These are phyloP conservation scores for Cyanidium caldarium DNA, from an alignment of 23 red algal species.

Conservation along the genomic window DNA sequence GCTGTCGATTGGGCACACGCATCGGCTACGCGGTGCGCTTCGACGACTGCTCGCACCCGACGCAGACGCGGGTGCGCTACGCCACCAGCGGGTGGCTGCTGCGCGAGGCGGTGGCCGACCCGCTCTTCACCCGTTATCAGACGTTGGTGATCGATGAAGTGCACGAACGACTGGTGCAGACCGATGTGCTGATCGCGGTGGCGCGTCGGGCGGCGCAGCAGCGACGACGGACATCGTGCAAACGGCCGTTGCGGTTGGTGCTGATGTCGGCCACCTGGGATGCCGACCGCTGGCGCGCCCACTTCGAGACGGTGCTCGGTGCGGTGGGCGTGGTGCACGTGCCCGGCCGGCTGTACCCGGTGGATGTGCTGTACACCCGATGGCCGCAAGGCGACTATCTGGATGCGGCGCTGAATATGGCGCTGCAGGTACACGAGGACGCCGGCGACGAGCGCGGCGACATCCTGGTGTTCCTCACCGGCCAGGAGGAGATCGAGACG, in stretches of 20 bases:
- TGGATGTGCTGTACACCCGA: constrained; percentile 46
- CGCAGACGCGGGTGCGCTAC: constrained; percentile 49
- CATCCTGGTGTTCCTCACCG: constrained; percentile 85
- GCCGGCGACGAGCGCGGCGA: constrained; percentile 32
- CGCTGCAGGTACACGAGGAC: constrained; percentile 50
- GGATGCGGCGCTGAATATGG: constrained; percentile 47
- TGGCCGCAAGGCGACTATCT: constrained; percentile 51
- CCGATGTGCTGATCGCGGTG: constrained; percentile 67
- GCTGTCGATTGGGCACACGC: constrained; percentile 47
- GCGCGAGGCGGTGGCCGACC: constrained; percentile 40
- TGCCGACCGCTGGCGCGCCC: constrained; percentile 28
- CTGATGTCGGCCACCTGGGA: constrained; percentile 80
- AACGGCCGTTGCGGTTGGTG: constrained; percentile 48
- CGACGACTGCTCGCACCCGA: constrained; percentile 62
- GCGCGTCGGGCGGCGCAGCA: not conserved
- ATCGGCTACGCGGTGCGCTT: constrained; percentile 94
- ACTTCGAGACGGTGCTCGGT: constrained; percentile 5
- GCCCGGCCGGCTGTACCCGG: constrained; percentile 33
- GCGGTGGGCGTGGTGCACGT: constrained; percentile 20
- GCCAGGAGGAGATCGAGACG: constrained; percentile 85
- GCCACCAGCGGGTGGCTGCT: constrained; percentile 78
- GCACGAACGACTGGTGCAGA: constrained; percentile 77
- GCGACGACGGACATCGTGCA: too few relatives aligned
- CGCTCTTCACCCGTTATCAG: constrained; percentile 33
- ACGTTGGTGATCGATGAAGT: constrained; percentile 85